phyloP scores from a whole-genome alignment of 768 basidiomycete species.

The Sarcomyxa edulis region DNA sequence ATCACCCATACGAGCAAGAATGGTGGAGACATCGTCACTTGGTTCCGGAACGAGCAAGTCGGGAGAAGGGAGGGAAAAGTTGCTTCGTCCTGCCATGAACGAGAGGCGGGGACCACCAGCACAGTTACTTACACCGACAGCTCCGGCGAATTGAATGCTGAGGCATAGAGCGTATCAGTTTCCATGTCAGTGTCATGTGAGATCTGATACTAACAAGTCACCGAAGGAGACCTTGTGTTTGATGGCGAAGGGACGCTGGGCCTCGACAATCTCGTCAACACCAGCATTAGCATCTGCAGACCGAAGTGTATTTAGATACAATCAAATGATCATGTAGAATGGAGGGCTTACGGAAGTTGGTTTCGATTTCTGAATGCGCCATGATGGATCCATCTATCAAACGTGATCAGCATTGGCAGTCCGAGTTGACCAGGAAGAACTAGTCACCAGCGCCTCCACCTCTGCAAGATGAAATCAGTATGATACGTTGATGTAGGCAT shows the following conservation, averaged over 20 bases:
- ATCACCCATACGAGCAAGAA: conserved; percentile 13
- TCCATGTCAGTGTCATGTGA: not conserved
- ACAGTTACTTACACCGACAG: conserved; percentile 25
- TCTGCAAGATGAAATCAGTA: conserved; percentile 2
- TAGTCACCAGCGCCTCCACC: conserved; percentile 17
- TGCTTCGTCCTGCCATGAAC: conserved; percentile 5
- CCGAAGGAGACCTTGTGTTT: conserved; percentile 26
- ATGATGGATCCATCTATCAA: conserved; percentile 20
- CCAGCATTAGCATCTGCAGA: conserved; percentile 17
- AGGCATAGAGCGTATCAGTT: not conserved
- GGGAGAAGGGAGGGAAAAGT: conserved; percentile 3
- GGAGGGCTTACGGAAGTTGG: conserved; percentile 12
- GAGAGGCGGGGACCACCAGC: conserved; percentile 5
- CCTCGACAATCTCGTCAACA: conserved; percentile 26
- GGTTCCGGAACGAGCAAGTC: conserved; percentile 7
- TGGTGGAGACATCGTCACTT: conserved; percentile 7
- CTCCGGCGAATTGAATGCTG: conserved; percentile 29
- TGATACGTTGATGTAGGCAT: not conserved
- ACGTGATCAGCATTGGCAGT: not conserved
- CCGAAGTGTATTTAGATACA: not conserved
- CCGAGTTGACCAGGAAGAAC: not conserved
- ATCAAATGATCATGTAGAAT: not conserved
- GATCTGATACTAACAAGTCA: conserved; percentile 26
- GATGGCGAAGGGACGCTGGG: conserved; percentile 22
- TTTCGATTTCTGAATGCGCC: conserved; percentile 17